These are phyloP conservation scores for Dissophora globulifera DNA, from an alignment of 192 early-diverging fungal genomes.

Conservation along the genomic window DNA sequence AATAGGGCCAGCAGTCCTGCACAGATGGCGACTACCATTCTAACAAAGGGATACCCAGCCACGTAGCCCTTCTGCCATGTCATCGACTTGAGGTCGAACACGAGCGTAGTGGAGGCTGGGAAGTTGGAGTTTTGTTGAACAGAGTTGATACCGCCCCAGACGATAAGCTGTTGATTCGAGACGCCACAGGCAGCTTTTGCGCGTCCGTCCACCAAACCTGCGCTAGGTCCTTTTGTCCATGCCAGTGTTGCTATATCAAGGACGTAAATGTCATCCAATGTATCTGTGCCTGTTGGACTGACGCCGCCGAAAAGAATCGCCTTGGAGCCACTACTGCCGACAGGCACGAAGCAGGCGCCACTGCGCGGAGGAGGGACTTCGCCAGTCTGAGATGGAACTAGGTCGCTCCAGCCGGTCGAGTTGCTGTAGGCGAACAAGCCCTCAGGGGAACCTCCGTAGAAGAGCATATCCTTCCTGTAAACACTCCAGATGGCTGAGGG, in stretches of 20 bases:
- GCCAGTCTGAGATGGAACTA: neutral
- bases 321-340: constrained; percentile 7
- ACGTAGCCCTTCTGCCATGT: neutral
- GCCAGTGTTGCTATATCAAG: constrained; percentile 11
- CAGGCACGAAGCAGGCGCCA: neutral
- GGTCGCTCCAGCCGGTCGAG: neutral
- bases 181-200: constrained; percentile 10
- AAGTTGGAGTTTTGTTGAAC: neutral
- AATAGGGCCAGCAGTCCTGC: too few relatives aligned
- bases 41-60: too few relatives aligned
- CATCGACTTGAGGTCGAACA: neutral
- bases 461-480: neutral
- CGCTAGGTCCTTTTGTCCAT: constrained; percentile 15
- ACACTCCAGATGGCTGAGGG: constrained; percentile 8
- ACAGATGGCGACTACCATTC: too few relatives aligned
- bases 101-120: neutral
- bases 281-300: neutral
- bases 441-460: neutral
- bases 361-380: neutral
- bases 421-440: neutral
- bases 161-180: constrained; percentile 18
- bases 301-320: constrained; percentile 30
- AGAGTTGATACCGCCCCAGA: constrained; percentile 15
- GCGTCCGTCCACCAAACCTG: neutral
- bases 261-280: constrained; percentile 15